Evolutionary conservation across 495 filamentous ascomycete species (phyloP), one percentile per base, ranked within the genome.

Genomic region (Aspergillus ostianus): DNA sequence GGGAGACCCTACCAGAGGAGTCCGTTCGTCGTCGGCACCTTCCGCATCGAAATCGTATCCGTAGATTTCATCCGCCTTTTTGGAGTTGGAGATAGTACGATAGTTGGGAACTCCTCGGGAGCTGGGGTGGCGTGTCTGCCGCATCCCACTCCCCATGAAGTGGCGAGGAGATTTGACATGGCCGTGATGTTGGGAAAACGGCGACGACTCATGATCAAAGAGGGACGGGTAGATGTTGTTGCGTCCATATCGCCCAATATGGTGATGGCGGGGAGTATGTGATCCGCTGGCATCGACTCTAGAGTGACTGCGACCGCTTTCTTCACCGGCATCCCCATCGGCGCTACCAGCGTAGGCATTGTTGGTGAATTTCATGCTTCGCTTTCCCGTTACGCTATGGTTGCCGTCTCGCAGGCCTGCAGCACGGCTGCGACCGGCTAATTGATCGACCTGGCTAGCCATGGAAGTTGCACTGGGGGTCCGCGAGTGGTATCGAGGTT

Each of bases 361-460:
- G 72, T 90, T 95, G n/a, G 90, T 89, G 66, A 98, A 98, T 67
- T 98, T 98, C 94, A 98, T 98, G 73, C 89, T 96, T 72, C 90
- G 90, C 77, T 97, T 97, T 59, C 88, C 85, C 7, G 84, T 82
- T 18, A 92, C 80, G 50, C 81, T 85, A 55, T 87, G 87, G n/a
- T 82, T 77, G 18, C 80, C 79, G 68, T 82, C 85, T 52, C 92
- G 84, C 57, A 90, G 72, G 50, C 84, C 36, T 17, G 36, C 79
- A 56, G 76, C 63, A 57, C 86, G 83, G 63, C 86, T 77, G 64
- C 88, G 80, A 54, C 81, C 84, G 57, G 79, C 80, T 46, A 90
- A 75, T 58, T 85, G 88, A 66, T 92, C 90, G 29, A 85, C 82
- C 72, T 89, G 88, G 74, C 87, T 97, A 12, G 76, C 85, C 83